Evolutionary conservation across 2,329 filamentous ascomycete species (phyloP), one percentile per base, ranked within the genome.

Genomic region (Remersonia thermophila): DNA sequence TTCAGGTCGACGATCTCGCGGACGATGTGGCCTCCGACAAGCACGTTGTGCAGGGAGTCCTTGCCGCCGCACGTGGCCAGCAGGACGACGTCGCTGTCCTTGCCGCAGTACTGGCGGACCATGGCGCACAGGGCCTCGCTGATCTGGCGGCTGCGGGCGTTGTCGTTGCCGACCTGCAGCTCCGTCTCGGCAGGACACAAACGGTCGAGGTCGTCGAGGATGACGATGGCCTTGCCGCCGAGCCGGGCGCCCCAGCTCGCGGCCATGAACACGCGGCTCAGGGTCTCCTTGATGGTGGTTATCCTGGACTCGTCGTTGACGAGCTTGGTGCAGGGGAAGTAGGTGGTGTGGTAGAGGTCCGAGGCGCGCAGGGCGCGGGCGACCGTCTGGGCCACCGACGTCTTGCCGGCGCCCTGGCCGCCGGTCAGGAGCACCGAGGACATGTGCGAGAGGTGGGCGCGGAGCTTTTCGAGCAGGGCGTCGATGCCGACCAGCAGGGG

Each of bases 121-220:
- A 91, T 77, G 1, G 81, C 76, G 53, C 83, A 82, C 4, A 98
- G 71, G 1, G 85, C 76, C 57, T 98, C 91, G 53, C 87, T 94
- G 39, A 95, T 76, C 50, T 96, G 87, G 25, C 86, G 76, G 55
- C 87, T 96, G 44, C 89, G 75, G 13, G 84, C 84, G 51, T 98
- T 96, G 48, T 96, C 86, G 41, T 86, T 87, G 43, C 85, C 85
- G 4, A 93, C 83, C 57, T 95, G 85, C 10, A 98, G 68, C 55
- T 98, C 91, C 0, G 87, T 95, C 59, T 98, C 93, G 1, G 79
- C 80, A 0, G 91, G 89, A 53, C 89, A 96, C 1, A 98, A 67
- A 51, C 84, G 85, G 58, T 98, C 91, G 6, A 98, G 62, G 51
- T 98, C 91, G 52, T 98, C 91, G 2, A 98, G 66, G 33, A 98